A percentile compares a stretch with the other conserved stretches of the same genome.
Evolutionary conservation across 1,284 basidiomycete species (phyloP).

Genomic region (Puccinia hordei): DNA sequence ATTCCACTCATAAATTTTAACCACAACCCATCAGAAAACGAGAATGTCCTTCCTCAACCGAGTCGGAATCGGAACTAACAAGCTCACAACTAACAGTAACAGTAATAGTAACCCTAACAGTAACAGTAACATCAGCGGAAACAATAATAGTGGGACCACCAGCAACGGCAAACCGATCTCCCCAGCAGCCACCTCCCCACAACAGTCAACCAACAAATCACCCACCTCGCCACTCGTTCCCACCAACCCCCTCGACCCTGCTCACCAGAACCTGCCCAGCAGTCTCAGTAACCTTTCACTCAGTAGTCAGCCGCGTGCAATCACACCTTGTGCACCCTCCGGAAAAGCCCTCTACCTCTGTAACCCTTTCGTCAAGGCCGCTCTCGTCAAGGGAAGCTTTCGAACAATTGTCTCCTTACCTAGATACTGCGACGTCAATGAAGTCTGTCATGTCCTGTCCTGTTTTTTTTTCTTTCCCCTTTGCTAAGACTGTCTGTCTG

Average conservation of each 20-base stretch:
- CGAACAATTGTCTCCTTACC: conserved; percentile 97
- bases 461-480: too few species aligned
- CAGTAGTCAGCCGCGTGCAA: conserved; percentile 14
- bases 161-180: conserved; percentile 1
- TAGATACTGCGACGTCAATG: conserved; percentile 66
- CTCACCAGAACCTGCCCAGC: conserved; percentile 6
- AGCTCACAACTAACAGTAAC: conserved; percentile 19
- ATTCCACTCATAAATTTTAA: too few species aligned
- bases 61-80: conserved; percentile 45
- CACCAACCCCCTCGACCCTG: neutral
- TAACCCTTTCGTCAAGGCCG: conserved; percentile 92
- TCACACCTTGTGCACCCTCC: conserved; percentile 45
- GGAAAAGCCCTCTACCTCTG: conserved; percentile 79
- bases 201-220: conserved; percentile 29
- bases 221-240: conserved; percentile 23
- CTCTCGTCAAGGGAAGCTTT: conserved; percentile 96
- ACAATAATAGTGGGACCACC: neutral
- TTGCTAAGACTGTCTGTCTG: too few species aligned
- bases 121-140: neutral
- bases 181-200: conserved; percentile 11
- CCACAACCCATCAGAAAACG: too few species aligned
- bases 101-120: conserved; percentile 15
- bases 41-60: conserved; percentile 50
- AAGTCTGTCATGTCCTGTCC: conserved; percentile 16
- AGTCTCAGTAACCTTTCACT: conserved; percentile 43